These are phyloP conservation scores for Corynespora cassiicola DNA, from an alignment of 2,329 filamentous ascomycete genomes.

Conservation along the genomic window DNA sequence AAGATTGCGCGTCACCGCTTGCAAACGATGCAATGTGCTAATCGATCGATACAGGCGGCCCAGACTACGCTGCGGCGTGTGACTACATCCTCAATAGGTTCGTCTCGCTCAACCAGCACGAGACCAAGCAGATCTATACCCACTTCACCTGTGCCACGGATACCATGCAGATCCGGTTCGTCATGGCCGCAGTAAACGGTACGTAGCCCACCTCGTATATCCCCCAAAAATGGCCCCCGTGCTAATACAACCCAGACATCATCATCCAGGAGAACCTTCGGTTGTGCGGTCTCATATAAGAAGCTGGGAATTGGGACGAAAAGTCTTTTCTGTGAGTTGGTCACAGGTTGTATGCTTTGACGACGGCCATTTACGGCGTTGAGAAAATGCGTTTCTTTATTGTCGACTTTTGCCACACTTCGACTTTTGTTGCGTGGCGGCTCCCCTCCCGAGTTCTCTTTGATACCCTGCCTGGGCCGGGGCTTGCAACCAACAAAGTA, in stretches of 20 bases:
- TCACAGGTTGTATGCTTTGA: constrained; percentile 45
- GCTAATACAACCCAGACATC: constrained; percentile 75
- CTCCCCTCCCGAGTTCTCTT: constrained; percentile 36
- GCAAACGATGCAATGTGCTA: constrained; percentile 10
- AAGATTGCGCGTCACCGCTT: constrained; percentile 7
- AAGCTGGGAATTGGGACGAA: constrained; percentile 39
- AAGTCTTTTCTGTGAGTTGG: no score
- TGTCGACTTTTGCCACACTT: constrained; percentile 24
- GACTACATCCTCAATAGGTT: constrained; percentile 99
- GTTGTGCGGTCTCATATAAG: constrained; percentile 94
- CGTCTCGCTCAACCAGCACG: constrained; percentile 97
- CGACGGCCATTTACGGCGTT: constrained; percentile 44
- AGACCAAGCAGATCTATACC: constrained; percentile 99
- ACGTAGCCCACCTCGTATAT: constrained; percentile 45
- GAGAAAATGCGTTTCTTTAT: constrained; percentile 39
- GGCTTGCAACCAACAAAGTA: constrained; percentile 22
- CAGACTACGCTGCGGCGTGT: constrained; percentile 94
- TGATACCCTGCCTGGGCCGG: constrained; percentile 39
- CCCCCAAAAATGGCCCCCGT: constrained; percentile 2
- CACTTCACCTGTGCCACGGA: constrained; percentile 99
- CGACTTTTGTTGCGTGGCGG: constrained; percentile 38
- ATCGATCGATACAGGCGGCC: constrained; percentile 66
- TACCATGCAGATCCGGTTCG: constrained; percentile 98
- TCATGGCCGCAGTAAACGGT: constrained; percentile 99
- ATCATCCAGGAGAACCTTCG: constrained; percentile 99